Evolutionary conservation across 768 basidiomycete genomes (phyloP).

Genomic region (Botryobasidium botryosum): DNA sequence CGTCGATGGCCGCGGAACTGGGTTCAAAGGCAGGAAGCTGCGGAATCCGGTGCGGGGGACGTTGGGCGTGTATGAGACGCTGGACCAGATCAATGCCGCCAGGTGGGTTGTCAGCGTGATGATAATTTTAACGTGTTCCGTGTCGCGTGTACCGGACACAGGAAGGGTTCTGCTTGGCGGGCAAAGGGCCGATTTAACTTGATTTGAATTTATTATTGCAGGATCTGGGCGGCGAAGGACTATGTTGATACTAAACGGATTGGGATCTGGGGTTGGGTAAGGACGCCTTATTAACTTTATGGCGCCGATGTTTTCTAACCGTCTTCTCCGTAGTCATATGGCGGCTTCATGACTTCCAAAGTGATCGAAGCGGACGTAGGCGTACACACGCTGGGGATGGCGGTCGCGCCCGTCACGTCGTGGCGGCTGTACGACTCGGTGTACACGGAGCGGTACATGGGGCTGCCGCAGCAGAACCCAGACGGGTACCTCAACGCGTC

Average conservation of each 20-base stretch:
- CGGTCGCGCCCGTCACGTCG: constrained; percentile 83
- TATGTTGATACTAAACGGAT: constrained; percentile 83
- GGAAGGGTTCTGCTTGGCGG: too few relatives aligned
- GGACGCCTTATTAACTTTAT: constrained; percentile 16
- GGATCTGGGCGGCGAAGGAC: constrained; percentile 66
- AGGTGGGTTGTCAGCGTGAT: constrained; percentile 34
- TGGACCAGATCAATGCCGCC: constrained; percentile 81
- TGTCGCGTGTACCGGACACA: too few relatives aligned
- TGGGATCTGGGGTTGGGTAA: constrained; percentile 96
- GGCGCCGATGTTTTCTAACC: constrained; percentile 1
- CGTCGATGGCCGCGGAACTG: constrained; percentile 90
- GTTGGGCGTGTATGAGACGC: constrained; percentile 76
- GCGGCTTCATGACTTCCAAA: constrained; percentile 91
- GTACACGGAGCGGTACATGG: constrained; percentile 97
- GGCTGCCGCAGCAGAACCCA: constrained; percentile 56
- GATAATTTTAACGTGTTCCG: too few relatives aligned
- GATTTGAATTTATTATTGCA: constrained; percentile 16
- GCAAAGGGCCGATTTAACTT: not conserved
- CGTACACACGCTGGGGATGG: constrained; percentile 80
- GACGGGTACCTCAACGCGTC: constrained; percentile 83
- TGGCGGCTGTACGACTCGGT: constrained; percentile 82
- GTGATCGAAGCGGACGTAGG: constrained; percentile 80
- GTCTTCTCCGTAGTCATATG: constrained; percentile 57
- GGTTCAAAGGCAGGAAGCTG: constrained; percentile 69
- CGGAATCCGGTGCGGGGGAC: constrained; percentile 80